Evolutionary conservation across 441 rosid genomes (phyloP).

Genomic region (Manihot esculenta): DNA sequence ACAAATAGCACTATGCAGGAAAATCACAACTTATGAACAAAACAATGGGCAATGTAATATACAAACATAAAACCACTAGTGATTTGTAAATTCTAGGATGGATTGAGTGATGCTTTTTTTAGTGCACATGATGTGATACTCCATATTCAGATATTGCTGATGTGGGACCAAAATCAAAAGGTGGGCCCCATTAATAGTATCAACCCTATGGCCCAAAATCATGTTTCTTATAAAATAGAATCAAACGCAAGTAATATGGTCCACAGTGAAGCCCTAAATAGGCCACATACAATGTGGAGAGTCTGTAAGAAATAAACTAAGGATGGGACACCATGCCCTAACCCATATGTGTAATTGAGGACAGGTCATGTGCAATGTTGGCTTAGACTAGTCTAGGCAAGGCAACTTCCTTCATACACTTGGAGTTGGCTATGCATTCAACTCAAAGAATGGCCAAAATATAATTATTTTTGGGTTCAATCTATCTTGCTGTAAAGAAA

Average conservation of each 20-base stretch:
- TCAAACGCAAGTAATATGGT: background rate
- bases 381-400: conserved; percentile 7
- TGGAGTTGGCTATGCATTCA: conserved; percentile 11
- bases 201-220: conserved; percentile 5
- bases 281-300: conserved; percentile 31
- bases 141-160: background rate
- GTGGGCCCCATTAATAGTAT: background rate
- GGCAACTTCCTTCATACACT: background rate
- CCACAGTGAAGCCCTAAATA: background rate
- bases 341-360: conserved; percentile 7
- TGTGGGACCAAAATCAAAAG: conserved; percentile 26
- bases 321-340: conserved; percentile 34
- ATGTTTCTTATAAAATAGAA: background rate
- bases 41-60: too few species aligned
- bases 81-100: background rate
- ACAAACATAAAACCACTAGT: too few species aligned
- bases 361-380: conserved; percentile 32
- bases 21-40: background rate
- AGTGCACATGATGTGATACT: conserved; percentile 27
- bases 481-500: conserved; percentile 1
- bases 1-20: too few species aligned
- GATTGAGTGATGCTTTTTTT: background rate
- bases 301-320: conserved; percentile 8
- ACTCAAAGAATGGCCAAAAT: background rate
- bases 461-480: background rate